These are phyloP conservation scores for Russula vinacea DNA, from an alignment of 768 basidiomycete species.

Conservation along the genomic window DNA sequence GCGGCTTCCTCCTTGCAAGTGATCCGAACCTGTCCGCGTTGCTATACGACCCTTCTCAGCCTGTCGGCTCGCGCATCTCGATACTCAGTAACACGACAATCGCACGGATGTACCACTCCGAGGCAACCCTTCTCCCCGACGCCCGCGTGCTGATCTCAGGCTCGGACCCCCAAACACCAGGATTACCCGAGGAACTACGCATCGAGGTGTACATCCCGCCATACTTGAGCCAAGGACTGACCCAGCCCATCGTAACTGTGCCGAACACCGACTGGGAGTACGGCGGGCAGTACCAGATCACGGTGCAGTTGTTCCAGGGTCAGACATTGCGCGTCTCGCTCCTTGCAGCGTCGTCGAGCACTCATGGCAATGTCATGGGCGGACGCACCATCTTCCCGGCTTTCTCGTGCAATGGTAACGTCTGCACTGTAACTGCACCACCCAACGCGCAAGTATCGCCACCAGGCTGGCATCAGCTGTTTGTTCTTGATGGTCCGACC, in stretches of 20 bases:
- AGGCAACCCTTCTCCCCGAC: slow-evolving; percentile 69
- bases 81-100: slow-evolving; percentile 66
- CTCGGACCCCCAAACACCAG: slow-evolving; percentile 61
- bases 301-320: slow-evolving; percentile 41
- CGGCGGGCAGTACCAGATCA: slow-evolving; percentile 51
- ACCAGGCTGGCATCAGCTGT: slow-evolving; percentile 75
- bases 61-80: slow-evolving; percentile 56
- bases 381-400: slow-evolving; percentile 68
- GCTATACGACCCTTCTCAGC: slow-evolving; percentile 64
- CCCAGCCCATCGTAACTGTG: slow-evolving; percentile 61
- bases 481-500: slow-evolving; percentile 73
- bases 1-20: slow-evolving; percentile 67
- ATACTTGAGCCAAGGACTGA: slow-evolving; percentile 64
- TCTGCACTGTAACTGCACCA: slow-evolving; percentile 75
- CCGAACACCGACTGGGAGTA: slow-evolving; percentile 61
- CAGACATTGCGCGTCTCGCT: slow-evolving; percentile 58
- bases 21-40: slow-evolving; percentile 63
- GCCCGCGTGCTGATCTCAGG: slow-evolving; percentile 74
- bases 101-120: slow-evolving; percentile 75
- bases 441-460: slow-evolving; percentile 66
- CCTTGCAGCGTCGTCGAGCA: slow-evolving; percentile 70
- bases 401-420: slow-evolving; percentile 64
- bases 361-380: slow-evolving; percentile 77
- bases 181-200: slow-evolving; percentile 74
- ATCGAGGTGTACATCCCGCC: slow-evolving; percentile 82